These are phyloP conservation scores for Talaromyces funiculosus DNA, from an alignment of 2,329 filamentous ascomycete species.

Conservation along the genomic window DNA sequence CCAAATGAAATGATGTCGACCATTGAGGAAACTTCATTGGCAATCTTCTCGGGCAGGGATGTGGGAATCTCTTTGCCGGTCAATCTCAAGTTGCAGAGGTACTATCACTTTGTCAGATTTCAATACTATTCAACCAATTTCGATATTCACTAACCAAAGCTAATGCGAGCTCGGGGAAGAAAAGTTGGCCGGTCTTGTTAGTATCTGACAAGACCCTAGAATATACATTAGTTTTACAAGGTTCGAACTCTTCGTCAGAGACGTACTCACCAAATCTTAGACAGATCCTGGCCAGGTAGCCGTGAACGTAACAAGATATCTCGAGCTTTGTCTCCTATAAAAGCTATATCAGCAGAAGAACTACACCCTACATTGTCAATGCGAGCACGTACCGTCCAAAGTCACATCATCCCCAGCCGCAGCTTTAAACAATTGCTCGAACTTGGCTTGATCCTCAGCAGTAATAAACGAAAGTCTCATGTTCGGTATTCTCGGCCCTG, in stretches of 20 bases:
- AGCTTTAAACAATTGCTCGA: constrained; percentile 95
- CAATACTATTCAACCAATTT: not conserved
- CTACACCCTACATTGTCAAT: constrained; percentile 7
- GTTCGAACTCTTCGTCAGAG: not conserved
- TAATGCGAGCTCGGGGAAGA: constrained; percentile 95
- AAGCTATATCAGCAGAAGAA: constrained; percentile 17
- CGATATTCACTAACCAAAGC: constrained; percentile 58
- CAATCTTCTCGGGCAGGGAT: constrained; percentile 73
- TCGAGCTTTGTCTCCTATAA: constrained; percentile 69
- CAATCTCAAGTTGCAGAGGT: constrained; percentile 89
- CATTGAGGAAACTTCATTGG: constrained; percentile 98
- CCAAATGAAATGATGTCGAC: constrained; percentile 98
- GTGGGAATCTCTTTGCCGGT: constrained; percentile 77
- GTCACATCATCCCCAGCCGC: constrained; percentile 79
- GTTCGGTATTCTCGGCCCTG: constrained; percentile 74
- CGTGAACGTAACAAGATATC: constrained; percentile 85
- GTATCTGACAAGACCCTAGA: constrained; percentile 84
- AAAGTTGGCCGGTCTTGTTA: constrained; percentile 88
- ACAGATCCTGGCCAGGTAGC: constrained; percentile 77
- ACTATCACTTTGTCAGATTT: constrained; percentile 35
- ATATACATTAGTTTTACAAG: constrained; percentile 5
- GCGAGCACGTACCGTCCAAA: constrained; percentile 58
- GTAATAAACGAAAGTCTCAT: constrained; percentile 95
- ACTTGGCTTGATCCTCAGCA: constrained; percentile 88
- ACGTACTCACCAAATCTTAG: constrained; percentile 74